Base-by-base conservation (phyloP, 495 filamentous ascomycete genomes). In the Friedmanniomyces simplex region DNA sequence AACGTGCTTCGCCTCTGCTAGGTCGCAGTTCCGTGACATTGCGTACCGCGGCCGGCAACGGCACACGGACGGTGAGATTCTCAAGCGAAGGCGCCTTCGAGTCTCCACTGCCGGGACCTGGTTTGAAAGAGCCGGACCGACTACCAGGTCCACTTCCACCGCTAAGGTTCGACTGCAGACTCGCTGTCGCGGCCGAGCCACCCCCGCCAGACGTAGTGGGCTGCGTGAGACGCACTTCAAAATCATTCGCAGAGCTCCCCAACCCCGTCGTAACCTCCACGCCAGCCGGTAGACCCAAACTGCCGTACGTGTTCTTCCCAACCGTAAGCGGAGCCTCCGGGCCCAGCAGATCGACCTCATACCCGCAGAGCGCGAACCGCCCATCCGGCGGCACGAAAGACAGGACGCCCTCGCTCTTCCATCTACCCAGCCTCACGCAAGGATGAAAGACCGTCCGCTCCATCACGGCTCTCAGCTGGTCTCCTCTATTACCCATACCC, bases 311-410 rank as follows among this genome's bases (percentile, higher is more conserved):
- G 8, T n/a, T 58, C 32, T 60, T 57, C 4, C 54, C 70, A 0
- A 41, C 42, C 11, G 57, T 51, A 4, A 64, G 54, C 3, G 66
- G 58, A 21, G 60, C 61, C 14, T 62, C 62, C 7, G 59, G 30
- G n/a, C 67, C 68, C 22, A 98, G 76, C 22, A 98, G 76, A 71
- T 97, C 87, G 34, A 95, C 89, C 69, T 95, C 93, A 64, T 98
- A 98, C 3, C 91, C 90, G 25, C 89, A 89, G 10, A 98, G 77
- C 13, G 93, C 87, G 67, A 97, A 98, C n/a, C 87, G 79, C 20
- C 93, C 93, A 67, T 99, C 93, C 1, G 93, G 93, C 11, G 93
- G 93, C 20, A 99, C 81, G 67, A 97, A 99, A 68, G 87, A 91
- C 18, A 99, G 77, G 61, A 95, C 86, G 1, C 93, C 93, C 0